These are phyloP conservation scores for Sarocladium kiliense DNA, from an alignment of 2,329 filamentous ascomycete species.

Conservation along the genomic window DNA sequence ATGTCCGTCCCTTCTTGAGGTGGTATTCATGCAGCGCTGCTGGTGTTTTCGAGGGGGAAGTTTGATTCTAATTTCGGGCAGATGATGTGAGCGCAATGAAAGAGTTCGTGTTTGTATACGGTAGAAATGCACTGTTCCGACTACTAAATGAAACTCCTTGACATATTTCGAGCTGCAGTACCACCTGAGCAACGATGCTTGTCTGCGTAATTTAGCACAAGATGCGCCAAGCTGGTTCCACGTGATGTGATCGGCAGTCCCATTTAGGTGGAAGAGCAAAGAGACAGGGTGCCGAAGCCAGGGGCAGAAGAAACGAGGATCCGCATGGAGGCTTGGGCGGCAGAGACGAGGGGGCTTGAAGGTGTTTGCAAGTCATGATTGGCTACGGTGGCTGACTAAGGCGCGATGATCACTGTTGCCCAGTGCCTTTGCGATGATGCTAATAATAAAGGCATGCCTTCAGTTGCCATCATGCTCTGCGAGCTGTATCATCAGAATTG, in stretches of 20 bases:
- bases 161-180: not conserved
- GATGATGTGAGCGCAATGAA: not conserved
- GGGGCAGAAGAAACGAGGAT: not conserved
- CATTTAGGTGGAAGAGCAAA: not conserved
- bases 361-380: not conserved
- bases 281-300: not conserved
- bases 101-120: not conserved
- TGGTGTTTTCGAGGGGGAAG: not conserved
- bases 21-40: not conserved
- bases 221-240: not conserved
- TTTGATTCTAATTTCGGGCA: not conserved
- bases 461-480: not conserved
- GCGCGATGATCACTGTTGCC: not conserved
- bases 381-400: not conserved
- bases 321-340: not conserved
- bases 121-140: not conserved
- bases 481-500: too few species aligned
- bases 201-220: not conserved
- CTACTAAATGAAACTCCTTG: not conserved
- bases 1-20: not conserved
- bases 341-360: not conserved
- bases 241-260: constrained; percentile 7
- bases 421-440: not conserved
- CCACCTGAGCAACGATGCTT: not conserved
- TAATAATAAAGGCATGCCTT: not conserved